Conservation (phyloP, 768 basidiomycete species). For the Phanerodontia chrysosporium region DNA sequence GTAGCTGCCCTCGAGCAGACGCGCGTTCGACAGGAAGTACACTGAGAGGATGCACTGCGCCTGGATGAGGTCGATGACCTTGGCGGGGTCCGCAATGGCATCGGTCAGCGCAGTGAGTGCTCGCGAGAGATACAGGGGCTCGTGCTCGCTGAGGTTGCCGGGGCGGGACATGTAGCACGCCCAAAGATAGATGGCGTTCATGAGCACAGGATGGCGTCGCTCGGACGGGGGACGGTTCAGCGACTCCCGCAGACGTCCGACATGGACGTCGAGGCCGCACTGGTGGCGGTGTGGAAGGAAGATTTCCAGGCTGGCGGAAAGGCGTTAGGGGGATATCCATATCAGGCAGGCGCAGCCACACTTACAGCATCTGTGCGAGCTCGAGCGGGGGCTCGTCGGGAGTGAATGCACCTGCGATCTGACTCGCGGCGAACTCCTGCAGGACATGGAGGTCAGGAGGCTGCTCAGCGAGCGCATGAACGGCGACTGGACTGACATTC, state of each 20-base stretch:
- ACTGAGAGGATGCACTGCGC: constrained; percentile 71
- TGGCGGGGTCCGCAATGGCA: constrained; percentile 52
- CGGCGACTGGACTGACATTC: constrained; percentile 11
- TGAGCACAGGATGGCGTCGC: constrained; percentile 70
- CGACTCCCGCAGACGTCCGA: constrained; percentile 60
- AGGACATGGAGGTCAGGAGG: neutral
- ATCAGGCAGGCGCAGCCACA: constrained; percentile 10
- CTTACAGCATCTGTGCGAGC: constrained; percentile 64
- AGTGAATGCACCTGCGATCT: constrained; percentile 14
- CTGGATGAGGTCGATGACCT: constrained; percentile 67
- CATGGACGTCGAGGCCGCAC: constrained; percentile 67
- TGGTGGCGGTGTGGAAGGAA: constrained; percentile 74
- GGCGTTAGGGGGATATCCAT: constrained; percentile 7
- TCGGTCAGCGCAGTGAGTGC: constrained; percentile 61
- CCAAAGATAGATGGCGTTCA: constrained; percentile 82
- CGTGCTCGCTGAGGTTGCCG: constrained; percentile 64
- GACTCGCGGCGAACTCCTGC: constrained; percentile 18
- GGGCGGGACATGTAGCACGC: constrained; percentile 77
- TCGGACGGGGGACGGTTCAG: constrained; percentile 49
- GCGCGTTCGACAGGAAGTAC: constrained; percentile 75
- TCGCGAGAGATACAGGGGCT: constrained; percentile 64
- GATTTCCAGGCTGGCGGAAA: constrained; percentile 56
- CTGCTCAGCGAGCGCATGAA: neutral
- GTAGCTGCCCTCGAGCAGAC: constrained; percentile 73
- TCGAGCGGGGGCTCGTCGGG: constrained; percentile 36